phyloP scores from a whole-genome alignment of 176 grass and related monocot genomes.

The Chrysopogon serrulatus region DNA sequence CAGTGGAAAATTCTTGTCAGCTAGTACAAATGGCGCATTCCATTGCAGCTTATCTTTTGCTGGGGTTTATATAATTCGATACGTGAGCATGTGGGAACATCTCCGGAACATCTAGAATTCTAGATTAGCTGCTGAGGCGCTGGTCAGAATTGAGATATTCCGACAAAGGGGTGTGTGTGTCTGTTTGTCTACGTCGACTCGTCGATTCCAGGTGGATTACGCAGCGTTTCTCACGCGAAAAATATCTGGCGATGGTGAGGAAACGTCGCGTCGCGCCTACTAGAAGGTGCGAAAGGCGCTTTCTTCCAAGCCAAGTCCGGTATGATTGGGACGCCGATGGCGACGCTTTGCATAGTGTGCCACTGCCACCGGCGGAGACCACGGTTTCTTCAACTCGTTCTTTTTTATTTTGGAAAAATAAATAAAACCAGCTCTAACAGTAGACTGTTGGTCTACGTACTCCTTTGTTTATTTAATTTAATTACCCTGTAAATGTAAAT shows the following conservation, averaged over 20 bases:
- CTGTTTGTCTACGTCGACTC: background rate
- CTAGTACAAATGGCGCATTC: background rate
- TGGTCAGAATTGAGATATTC: background rate
- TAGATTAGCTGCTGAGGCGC: background rate
- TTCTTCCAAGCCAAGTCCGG: background rate
- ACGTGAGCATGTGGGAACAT: background rate
- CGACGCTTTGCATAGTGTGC: background rate
- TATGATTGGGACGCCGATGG: background rate
- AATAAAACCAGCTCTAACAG: background rate
- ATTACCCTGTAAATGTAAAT: no score
- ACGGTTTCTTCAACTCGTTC: background rate
- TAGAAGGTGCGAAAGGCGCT: slow-evolving; percentile 4
- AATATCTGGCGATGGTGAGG: background rate
- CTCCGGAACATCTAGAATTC: no score
- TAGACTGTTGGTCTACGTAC: background rate
- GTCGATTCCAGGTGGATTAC: background rate
- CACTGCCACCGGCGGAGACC: background rate
- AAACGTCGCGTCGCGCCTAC: background rate
- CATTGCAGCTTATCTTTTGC: background rate
- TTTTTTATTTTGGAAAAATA: no score
- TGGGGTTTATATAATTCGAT: background rate
- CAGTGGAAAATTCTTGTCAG: background rate
- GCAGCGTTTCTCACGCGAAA: background rate
- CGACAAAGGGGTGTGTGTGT: background rate
- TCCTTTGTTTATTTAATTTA: no score